A percentile compares a stretch with the other conserved stretches of the same genome.
Conservation (phyloP, 495 filamentous ascomycete genomes). For the Aspergillus coremiiformis region DNA sequence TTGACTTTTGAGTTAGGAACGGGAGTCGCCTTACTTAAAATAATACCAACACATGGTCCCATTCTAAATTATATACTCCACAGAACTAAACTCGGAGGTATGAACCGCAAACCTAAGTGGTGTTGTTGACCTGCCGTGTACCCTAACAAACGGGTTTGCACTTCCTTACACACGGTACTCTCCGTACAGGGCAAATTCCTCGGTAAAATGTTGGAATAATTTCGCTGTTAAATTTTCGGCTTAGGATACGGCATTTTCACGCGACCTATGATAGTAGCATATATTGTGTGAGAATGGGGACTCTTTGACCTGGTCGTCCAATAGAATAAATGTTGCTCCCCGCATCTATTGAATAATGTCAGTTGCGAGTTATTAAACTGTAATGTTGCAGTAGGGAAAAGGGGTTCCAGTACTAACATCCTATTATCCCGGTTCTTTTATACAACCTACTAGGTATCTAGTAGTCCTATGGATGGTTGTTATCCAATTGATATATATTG, state of each 20-base stretch:
- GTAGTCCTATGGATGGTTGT: no score
- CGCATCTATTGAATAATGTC: conserved; percentile 3
- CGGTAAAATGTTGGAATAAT: not conserved
- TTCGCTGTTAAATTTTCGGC: not conserved
- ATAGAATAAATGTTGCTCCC: not conserved
- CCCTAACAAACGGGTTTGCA: not conserved
- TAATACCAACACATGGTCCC: conserved; percentile 8
- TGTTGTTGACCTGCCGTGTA: not conserved
- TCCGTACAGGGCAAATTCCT: not conserved
- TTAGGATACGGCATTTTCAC: not conserved
- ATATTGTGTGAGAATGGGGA: not conserved
- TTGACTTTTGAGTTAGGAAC: conserved; percentile 15
- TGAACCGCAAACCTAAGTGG: conserved; percentile 4
- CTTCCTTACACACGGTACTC: no score
- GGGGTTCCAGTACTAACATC: not conserved
- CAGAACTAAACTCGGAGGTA: not conserved
- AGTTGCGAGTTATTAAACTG: not conserved
- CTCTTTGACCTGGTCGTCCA: not conserved
- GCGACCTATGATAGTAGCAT: not conserved
- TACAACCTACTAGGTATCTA: no score
- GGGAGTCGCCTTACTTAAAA: conserved; percentile 8
- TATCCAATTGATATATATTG: no score
- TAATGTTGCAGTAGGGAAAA: not conserved
- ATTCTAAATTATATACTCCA: not conserved
- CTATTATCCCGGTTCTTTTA: not conserved